Conservation (phyloP, 805 yeast species). For the Metschnikowia henanensis region DNA sequence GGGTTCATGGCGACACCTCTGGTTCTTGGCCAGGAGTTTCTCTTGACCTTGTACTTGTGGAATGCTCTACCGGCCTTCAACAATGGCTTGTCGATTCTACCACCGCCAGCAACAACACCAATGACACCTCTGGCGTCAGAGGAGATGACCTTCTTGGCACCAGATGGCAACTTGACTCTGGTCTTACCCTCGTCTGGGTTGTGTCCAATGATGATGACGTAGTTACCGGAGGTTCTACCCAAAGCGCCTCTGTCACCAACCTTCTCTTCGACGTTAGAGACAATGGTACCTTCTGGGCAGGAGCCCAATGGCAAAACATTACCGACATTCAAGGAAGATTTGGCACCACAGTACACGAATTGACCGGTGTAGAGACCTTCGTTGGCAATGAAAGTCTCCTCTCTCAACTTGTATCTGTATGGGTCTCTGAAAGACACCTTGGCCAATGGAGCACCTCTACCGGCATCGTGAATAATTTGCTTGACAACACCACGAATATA, state of each 20-base stretch:
- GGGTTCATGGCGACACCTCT: constrained; percentile 99
- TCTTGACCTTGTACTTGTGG: constrained; percentile 99
- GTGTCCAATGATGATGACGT: constrained; percentile 98
- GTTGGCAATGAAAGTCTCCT: constrained; percentile 98
- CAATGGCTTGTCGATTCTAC: constrained; percentile 99
- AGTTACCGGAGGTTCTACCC: constrained; percentile 99
- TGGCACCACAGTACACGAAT: constrained; percentile 98
- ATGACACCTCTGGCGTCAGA: constrained; percentile 99
- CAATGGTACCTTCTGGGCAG: constrained; percentile 99
- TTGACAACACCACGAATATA: constrained; percentile 99
- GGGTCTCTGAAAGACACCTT: constrained; percentile 87
- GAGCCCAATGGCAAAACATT: constrained; percentile 96
- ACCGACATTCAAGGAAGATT: constrained; percentile 96
- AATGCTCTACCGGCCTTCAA: constrained; percentile 99
- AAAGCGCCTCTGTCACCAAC: constrained; percentile 99
- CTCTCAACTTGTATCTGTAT: constrained; percentile 96
- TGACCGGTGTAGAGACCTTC: constrained; percentile 99
- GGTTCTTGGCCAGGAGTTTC: constrained; percentile 99
- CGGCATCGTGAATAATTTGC: constrained; percentile 99
- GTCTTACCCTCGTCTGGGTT: constrained; percentile 99
- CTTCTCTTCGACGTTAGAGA: constrained; percentile 97
- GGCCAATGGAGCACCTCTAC: constrained; percentile 99
- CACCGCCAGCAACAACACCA: constrained; percentile 99
- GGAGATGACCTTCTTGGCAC: constrained; percentile 95
- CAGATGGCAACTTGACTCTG: constrained; percentile 99